Conservation (phyloP, 2,329 filamentous ascomycete genomes). For the Fusarium humuli region DNA sequence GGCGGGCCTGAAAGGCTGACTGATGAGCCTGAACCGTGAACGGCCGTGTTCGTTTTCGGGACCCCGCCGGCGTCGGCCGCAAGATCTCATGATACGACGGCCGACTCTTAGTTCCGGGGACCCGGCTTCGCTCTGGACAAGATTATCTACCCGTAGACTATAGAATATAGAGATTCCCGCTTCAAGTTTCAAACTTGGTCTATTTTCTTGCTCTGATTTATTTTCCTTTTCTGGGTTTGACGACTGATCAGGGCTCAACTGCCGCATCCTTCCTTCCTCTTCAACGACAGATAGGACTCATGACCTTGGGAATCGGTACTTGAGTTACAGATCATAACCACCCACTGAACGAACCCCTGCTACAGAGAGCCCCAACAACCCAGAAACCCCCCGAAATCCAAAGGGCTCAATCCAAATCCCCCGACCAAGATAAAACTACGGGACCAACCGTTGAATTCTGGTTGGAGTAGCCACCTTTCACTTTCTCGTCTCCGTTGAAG, state of each 20-base stretch:
- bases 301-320: background rate
- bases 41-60: constrained; percentile 46
- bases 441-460: constrained; percentile 21
- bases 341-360: constrained; percentile 8
- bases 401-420: constrained; percentile 12
- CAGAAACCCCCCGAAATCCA: constrained; percentile 9
- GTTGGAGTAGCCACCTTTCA: constrained; percentile 7
- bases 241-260: background rate
- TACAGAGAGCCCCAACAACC: constrained; percentile 30
- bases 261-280: background rate
- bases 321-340: background rate
- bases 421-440: constrained; percentile 19
- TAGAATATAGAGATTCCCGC: background rate
- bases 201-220: background rate
- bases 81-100: constrained; percentile 34
- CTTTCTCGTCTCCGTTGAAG: background rate
- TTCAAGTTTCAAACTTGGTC: background rate
- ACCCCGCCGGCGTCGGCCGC: constrained; percentile 24
- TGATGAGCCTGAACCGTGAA: background rate
- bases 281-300: background rate
- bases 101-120: constrained; percentile 12
- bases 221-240: background rate
- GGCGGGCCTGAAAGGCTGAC: background rate
- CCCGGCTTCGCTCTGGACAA: constrained; percentile 4
- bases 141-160: background rate